These are phyloP conservation scores for Licmophora abbreviata DNA, from an alignment of 108 stramenopile species.

Conservation along the genomic window DNA sequence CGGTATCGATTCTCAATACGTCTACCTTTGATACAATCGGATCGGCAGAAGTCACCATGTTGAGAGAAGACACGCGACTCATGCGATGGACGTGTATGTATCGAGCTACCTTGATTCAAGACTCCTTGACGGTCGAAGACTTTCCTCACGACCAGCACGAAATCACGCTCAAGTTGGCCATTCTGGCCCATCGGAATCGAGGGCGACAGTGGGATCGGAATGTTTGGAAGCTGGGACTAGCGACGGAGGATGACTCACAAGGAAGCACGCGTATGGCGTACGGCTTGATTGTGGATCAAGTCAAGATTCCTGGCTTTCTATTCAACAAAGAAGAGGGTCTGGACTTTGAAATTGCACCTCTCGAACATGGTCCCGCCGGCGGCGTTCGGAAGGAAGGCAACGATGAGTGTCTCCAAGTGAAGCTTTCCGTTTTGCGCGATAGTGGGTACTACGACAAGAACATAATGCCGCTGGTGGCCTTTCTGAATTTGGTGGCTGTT, in stretches of 20 bases:
- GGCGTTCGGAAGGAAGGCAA: slow-evolving; percentile 3
- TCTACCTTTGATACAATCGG: slow-evolving; percentile 36
- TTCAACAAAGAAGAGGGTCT: slow-evolving; percentile 15
- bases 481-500: slow-evolving; percentile 37
- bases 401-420: slow-evolving; percentile 32
- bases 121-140: slow-evolving; percentile 26
- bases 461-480: slow-evolving; percentile 41
- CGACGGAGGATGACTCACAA: slow-evolving; percentile 31
- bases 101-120: slow-evolving; percentile 30
- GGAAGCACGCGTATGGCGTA: slow-evolving; percentile 27
- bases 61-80: slow-evolving; percentile 15
- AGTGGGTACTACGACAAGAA: slow-evolving; percentile 47
- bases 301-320: slow-evolving; percentile 36
- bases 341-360: slow-evolving; percentile 24
- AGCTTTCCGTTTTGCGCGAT: slow-evolving; percentile 27
- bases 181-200: slow-evolving; percentile 27
- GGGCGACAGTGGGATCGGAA: slow-evolving; percentile 38
- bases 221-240: slow-evolving; percentile 41
- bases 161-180: slow-evolving; percentile 27
- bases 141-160: slow-evolving; percentile 55
- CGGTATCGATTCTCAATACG: slow-evolving; percentile 45
- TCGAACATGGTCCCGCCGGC: slow-evolving; percentile 16
- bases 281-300: slow-evolving; percentile 45
- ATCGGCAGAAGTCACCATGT: slow-evolving; percentile 21
- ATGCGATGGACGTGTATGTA: slow-evolving; percentile 44